Base-by-base conservation (phyloP, 441 rosid species). In the Macaranga tanarius region DNA sequence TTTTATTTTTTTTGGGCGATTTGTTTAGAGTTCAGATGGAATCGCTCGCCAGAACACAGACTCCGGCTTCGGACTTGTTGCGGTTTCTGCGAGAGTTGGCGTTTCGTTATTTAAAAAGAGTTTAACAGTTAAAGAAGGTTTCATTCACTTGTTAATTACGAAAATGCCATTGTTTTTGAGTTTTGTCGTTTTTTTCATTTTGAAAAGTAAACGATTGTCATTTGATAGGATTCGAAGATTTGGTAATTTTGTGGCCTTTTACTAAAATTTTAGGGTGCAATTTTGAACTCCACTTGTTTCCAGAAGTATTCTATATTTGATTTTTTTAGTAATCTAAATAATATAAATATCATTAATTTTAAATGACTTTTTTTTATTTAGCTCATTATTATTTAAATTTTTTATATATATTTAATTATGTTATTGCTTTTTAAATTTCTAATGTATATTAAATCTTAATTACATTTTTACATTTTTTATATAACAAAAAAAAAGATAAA, bases 161-260 rank as follows among this genome's bases (percentile, higher is more conserved):
- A 23, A 38, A 75, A 47, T 10, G 70, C 75, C 88, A 31, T 40
- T 22, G 0, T 12, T 6, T 28, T 10, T 66, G 69, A 62, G 10
- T 1, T 52, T 52, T 5, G 47, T 42, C 12, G 10, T 42, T 26
- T 58, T 2, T 52, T 7, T 11, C 3, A 19, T 11, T 69, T 73
- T 68, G 77, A 71, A 70, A 77, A 77, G 82, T 76, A 59, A 73
- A 77, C 75, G 62, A 59, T 73, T 79, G 70, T 59, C 70, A 48
- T 67, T 70, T 1, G n/a, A 23, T 17, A 47, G 47, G 28, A 65
- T 54, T 73, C 31, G 54, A 52, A 60, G 40, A 47, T 44, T 17
- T 12, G 44, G 55, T 7, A 52, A 54, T 67, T 67, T 34, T 54
- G 42, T 40, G 51, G 47, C 47, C 47, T 7, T 42, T 34, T 34